Evolutionary conservation across 495 filamentous ascomycete species (phyloP).

Genomic region (Coniosporium apollinis): DNA sequence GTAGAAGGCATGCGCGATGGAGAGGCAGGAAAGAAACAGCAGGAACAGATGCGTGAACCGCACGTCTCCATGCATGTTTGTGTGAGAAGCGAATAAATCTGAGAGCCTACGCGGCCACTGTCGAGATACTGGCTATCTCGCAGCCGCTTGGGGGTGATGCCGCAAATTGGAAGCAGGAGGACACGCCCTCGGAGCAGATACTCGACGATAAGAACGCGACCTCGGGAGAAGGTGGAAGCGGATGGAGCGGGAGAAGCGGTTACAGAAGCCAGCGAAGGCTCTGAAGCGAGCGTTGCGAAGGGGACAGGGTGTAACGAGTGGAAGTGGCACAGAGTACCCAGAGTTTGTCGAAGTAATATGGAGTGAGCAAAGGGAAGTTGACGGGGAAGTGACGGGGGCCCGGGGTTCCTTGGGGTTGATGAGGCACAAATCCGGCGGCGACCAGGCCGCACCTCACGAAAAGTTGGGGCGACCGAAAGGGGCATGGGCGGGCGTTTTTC

Average conservation of each 20-base stretch:
- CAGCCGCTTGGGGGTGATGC: background rate
- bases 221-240: background rate
- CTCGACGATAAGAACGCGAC: background rate
- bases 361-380: too few relatives aligned
- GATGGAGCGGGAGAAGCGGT: background rate
- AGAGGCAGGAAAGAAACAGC: slow-evolving; percentile 27
- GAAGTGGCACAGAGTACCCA: slow-evolving; percentile 2
- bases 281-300: background rate
- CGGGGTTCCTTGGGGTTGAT: too few relatives aligned
- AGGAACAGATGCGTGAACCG: slow-evolving; percentile 8
- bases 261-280: background rate
- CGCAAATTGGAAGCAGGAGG: background rate
- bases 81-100: background rate
- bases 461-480: too few relatives aligned
- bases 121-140: background rate
- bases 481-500: too few relatives aligned
- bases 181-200: background rate
- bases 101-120: background rate
- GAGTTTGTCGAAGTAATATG: too few relatives aligned
- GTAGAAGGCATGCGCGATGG: slow-evolving; percentile 48
- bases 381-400: too few relatives aligned
- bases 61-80: slow-evolving; percentile 1
- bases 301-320: slow-evolving; percentile 1
- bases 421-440: too few relatives aligned
- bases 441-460: too few relatives aligned